Conservation (phyloP, 345 rosid genomes). For the Populus pruinosa region DNA sequence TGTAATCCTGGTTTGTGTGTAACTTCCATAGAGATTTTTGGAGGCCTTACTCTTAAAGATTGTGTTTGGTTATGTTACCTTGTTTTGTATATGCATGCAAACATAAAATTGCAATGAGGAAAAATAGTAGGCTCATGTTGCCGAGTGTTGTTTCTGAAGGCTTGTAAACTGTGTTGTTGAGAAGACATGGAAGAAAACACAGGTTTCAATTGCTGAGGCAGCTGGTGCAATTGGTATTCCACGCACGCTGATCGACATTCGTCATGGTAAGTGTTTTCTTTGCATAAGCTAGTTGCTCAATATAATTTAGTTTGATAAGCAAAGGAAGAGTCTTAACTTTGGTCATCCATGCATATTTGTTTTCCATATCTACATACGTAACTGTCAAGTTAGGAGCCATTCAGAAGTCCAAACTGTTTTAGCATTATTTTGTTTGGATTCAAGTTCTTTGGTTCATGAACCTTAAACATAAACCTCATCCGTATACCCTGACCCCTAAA, state of each 20-base stretch:
- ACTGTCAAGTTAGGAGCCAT: not conserved
- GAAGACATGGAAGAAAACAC: constrained; percentile 65
- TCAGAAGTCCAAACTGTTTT: not conserved
- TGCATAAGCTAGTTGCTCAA: not conserved
- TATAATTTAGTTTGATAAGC: not conserved
- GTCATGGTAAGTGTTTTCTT: constrained; percentile 65
- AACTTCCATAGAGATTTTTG: not conserved
- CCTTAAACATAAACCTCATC: not conserved
- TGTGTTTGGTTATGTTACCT: not conserved
- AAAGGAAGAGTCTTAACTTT: not conserved
- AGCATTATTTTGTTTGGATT: not conserved
- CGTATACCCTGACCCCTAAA: not conserved
- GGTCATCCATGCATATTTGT: not conserved
- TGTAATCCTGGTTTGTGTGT: not conserved
- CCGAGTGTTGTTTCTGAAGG: constrained; percentile 37
- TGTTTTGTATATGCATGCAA: not conserved
- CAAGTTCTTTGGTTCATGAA: not conserved
- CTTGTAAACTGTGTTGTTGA: constrained; percentile 89
- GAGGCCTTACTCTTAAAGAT: not conserved
- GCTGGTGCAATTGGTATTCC: constrained; percentile 81
- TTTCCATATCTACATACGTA: not conserved
- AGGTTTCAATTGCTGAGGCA: constrained; percentile 82
- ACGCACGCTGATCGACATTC: constrained; percentile 76
- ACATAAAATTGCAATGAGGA: not conserved
- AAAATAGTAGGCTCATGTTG: not conserved